These are phyloP conservation scores for Gleditsia sinensis DNA, from an alignment of 306 rosid species.

Conservation along the genomic window DNA sequence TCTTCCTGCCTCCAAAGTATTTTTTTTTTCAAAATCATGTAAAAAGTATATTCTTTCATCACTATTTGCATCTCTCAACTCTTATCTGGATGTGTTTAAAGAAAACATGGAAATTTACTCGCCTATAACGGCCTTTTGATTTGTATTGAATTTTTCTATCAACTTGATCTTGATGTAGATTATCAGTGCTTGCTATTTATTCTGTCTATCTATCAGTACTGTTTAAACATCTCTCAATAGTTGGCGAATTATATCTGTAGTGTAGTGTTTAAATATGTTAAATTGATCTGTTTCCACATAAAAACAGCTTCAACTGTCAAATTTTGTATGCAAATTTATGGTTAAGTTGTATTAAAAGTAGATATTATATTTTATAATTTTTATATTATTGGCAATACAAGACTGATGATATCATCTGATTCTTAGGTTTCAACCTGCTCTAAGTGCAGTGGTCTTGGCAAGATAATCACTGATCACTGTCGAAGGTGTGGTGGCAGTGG, in stretches of 20 bases:
- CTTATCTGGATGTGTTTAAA: background rate
- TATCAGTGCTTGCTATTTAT: too few relatives aligned
- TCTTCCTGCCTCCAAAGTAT: background rate
- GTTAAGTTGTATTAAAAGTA: too few relatives aligned
- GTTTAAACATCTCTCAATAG: too few relatives aligned
- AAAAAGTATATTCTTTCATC: background rate
- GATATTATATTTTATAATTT: background rate
- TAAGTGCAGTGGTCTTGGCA: conserved; percentile 81
- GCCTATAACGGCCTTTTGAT: too few relatives aligned
- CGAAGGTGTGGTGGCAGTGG: conserved; percentile 74
- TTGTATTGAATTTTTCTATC: too few relatives aligned
- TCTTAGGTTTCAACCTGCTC: conserved; percentile 87
- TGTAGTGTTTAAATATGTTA: background rate
- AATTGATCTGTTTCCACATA: background rate
- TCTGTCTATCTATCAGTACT: too few relatives aligned
- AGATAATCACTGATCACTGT: conserved; percentile 67
- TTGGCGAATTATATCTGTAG: too few relatives aligned
- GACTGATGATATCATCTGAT: conserved; percentile 13
- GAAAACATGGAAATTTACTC: too few relatives aligned
- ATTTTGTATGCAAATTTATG: background rate
- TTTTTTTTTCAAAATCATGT: background rate
- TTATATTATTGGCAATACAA: background rate
- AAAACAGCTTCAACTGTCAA: background rate
- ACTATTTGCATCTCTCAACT: background rate
- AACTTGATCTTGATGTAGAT: too few relatives aligned